A percentile compares a stretch with the other conserved stretches of the same genome.
phyloP scores from a whole-genome alignment of 2,329 filamentous ascomycete genomes.

The Fusarium austroafricanum region DNA sequence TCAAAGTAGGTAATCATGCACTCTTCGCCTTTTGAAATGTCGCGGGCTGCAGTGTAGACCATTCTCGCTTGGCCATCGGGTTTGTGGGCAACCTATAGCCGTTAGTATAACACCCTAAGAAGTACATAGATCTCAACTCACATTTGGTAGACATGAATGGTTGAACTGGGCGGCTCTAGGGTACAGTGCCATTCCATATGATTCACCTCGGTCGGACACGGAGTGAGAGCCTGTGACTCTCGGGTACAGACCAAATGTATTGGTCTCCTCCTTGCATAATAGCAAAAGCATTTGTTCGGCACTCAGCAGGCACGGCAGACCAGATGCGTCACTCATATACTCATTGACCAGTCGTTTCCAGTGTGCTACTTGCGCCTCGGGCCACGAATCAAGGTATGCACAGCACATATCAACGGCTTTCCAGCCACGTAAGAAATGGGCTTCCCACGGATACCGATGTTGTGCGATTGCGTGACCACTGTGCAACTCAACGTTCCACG shows the following conservation, averaged over 20 bases:
- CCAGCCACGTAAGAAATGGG: slow-evolving; percentile 43
- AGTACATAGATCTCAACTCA: slow-evolving; percentile 13
- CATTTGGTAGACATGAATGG: slow-evolving; percentile 48
- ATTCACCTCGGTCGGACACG: slow-evolving; percentile 38
- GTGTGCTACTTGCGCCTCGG: slow-evolving; percentile 41
- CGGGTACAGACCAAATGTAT: slow-evolving; percentile 47
- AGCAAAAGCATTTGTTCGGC: slow-evolving; percentile 39
- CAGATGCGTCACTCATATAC: slow-evolving; percentile 38
- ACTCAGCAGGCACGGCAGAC: slow-evolving; percentile 26
- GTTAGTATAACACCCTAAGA: neutral
- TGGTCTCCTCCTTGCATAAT: slow-evolving; percentile 48
- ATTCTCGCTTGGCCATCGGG: slow-evolving; percentile 42
- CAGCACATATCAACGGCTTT: slow-evolving; percentile 44
- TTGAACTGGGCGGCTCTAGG: slow-evolving; percentile 48
- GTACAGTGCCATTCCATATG: slow-evolving; percentile 44
- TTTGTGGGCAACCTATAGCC: slow-evolving; percentile 41
- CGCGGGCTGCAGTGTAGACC: slow-evolving; percentile 44
- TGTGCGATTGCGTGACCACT: neutral
- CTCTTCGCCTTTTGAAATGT: slow-evolving; percentile 43
- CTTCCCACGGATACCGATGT: slow-evolving; percentile 16
- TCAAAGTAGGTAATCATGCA: slow-evolving; percentile 48
- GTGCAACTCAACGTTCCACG: slow-evolving; percentile 36
- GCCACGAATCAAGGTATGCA: slow-evolving; percentile 47
- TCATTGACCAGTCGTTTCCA: slow-evolving; percentile 42
- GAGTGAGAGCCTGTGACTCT: slow-evolving; percentile 38